Evolutionary conservation across 225 moss, liverwort and hornwort species (phyloP).

Genomic region (Pseudoscleropodium purum): DNA sequence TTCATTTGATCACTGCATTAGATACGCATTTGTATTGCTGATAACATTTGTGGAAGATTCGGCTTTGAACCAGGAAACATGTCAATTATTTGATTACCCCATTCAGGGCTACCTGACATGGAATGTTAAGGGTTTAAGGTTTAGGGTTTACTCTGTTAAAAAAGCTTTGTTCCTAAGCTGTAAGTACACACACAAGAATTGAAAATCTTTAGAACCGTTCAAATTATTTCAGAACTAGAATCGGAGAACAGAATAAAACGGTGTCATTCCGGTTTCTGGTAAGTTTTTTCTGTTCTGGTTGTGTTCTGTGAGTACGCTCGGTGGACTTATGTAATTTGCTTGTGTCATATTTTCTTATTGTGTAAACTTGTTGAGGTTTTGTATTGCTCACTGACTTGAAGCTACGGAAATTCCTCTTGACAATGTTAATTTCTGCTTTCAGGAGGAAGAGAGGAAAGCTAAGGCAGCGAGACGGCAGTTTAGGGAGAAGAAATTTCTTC

Average conservation of each 20-base stretch:
- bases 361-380: not conserved
- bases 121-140: not conserved
- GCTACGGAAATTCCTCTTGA: not conserved
- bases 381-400: not conserved
- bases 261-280: not conserved
- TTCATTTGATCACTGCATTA: not conserved
- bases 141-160: not conserved
- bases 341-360: not conserved
- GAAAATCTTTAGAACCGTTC: not conserved
- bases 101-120: not conserved
- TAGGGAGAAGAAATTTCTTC: conserved; percentile 59
- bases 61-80: not conserved
- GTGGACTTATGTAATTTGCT: not conserved
- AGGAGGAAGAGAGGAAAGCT: conserved; percentile 75
- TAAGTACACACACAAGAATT: not conserved
- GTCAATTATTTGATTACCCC: not conserved
- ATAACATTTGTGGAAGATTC: not conserved
- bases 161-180: not conserved
- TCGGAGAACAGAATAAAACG: not conserved
- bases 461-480: conserved; percentile 53
- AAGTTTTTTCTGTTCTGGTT: not conserved
- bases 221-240: not conserved
- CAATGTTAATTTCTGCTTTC: not conserved
- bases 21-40: not conserved
- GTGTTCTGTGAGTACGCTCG: not conserved